Conservation (phyloP, 192 early-diverging fungal genomes). For the Coemansia sp. region DNA sequence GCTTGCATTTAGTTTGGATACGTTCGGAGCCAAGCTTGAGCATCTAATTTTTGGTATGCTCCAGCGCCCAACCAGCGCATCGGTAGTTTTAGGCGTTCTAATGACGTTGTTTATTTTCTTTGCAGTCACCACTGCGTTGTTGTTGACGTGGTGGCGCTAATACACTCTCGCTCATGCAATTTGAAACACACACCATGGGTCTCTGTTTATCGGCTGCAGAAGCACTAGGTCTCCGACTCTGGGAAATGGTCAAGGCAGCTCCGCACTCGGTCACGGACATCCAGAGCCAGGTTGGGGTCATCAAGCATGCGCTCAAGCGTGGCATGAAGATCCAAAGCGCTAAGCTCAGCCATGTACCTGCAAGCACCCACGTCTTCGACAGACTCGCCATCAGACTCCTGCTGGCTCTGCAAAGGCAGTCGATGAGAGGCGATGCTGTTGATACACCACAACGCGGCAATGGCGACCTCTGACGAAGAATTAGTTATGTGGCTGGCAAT, state of each 20-base stretch:
- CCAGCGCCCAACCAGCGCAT: slow-evolving; percentile 15
- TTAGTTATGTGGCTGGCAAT: slow-evolving; percentile 15
- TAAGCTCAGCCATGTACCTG: slow-evolving; percentile 12
- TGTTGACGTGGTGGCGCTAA: slow-evolving; percentile 7
- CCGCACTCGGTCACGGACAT: slow-evolving; percentile 47
- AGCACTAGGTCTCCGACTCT: background rate
- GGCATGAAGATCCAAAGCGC: slow-evolving; percentile 14
- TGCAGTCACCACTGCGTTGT: slow-evolving; percentile 8
- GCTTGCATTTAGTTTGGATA: slow-evolving; percentile 61
- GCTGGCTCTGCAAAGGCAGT: background rate
- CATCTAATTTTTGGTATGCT: slow-evolving; percentile 55
- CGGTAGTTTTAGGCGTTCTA: slow-evolving; percentile 34
- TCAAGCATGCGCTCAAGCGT: slow-evolving; percentile 22
- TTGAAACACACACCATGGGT: background rate
- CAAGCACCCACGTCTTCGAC: background rate
- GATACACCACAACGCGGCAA: slow-evolving; percentile 51
- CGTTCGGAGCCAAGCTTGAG: slow-evolving; percentile 71
- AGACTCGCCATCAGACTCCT: slow-evolving; percentile 7
- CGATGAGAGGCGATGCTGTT: slow-evolving; percentile 37
- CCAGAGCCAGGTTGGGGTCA: slow-evolving; percentile 20
- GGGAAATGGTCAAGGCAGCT: slow-evolving; percentile 40
- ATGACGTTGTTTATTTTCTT: slow-evolving; percentile 38
- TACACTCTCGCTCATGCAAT: background rate
- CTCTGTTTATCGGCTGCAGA: background rate
- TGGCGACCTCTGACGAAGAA: slow-evolving; percentile 25